Conservation (phyloP, 1,284 basidiomycete genomes). For the Erythrobasidium hasegawianum region DNA sequence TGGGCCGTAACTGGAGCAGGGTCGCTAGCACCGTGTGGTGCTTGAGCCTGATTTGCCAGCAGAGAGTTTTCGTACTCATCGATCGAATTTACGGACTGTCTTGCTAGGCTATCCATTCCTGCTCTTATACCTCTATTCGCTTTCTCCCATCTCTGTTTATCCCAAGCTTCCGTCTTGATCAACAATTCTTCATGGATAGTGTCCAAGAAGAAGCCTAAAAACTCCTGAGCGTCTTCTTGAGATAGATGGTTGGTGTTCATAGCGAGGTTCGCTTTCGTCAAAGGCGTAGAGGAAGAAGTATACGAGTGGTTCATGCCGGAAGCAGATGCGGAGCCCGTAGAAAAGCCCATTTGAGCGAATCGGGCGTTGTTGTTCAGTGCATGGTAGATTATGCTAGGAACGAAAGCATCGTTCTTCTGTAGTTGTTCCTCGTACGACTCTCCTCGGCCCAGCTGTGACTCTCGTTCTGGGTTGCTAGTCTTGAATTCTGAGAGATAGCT, state of each 20-base stretch:
- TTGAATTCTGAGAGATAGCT: constrained; percentile 76
- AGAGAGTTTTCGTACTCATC: constrained; percentile 54
- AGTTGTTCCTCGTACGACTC: constrained; percentile 45
- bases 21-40: constrained; percentile 21
- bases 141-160: constrained; percentile 23
- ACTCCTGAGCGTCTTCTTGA: constrained; percentile 98
- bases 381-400: constrained; percentile 86
- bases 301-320: neutral
- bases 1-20: constrained; percentile 45
- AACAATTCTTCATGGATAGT: constrained; percentile 80
- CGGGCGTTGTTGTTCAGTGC: constrained; percentile 93
- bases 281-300: neutral
- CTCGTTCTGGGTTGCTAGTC: constrained; percentile 13
- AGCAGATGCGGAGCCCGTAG: constrained; percentile 56
- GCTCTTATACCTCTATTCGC: constrained; percentile 35
- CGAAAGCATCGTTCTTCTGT: constrained; percentile 60
- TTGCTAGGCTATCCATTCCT: constrained; percentile 44
- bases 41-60: neutral
- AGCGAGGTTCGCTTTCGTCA: constrained; percentile 15
- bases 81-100: constrained; percentile 55
- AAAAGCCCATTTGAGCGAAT: constrained; percentile 73
- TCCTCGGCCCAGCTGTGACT: constrained; percentile 36
- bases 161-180: constrained; percentile 25
- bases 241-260: constrained; percentile 60
- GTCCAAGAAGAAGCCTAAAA: constrained; percentile 94